Evolutionary conservation across 305 asterid genomes (phyloP).

Genomic region (Caryopteris hybrid): DNA sequence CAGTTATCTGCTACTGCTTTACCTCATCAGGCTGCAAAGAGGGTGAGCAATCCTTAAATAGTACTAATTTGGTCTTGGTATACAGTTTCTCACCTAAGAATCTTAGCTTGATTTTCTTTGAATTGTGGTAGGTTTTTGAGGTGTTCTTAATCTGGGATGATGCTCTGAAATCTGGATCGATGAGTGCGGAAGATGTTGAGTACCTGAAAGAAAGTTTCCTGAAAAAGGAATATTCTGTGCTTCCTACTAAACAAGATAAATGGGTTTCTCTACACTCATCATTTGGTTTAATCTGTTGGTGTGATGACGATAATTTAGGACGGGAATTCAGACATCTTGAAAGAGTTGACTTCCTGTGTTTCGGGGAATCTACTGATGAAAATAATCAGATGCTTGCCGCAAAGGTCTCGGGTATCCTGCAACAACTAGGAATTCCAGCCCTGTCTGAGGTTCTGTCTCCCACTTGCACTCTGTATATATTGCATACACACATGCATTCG

Average conservation of each 20-base stretch:
- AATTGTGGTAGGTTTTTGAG: slow-evolving; percentile 60
- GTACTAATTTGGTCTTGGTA: slow-evolving; percentile 4
- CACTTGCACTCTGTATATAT: not conserved
- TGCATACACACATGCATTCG: not conserved
- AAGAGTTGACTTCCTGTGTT: slow-evolving; percentile 61
- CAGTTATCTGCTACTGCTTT: slow-evolving; percentile 53
- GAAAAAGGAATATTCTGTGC: slow-evolving; percentile 57
- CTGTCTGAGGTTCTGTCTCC: slow-evolving; percentile 57
- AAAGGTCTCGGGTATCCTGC: slow-evolving; percentile 47
- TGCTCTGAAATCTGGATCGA: slow-evolving; percentile 57
- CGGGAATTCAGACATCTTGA: slow-evolving; percentile 60
- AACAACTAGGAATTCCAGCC: slow-evolving; percentile 60
- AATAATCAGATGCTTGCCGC: slow-evolving; percentile 46
- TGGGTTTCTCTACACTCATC: slow-evolving; percentile 90
- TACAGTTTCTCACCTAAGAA: slow-evolving; percentile 1
- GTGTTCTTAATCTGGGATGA: slow-evolving; percentile 74
- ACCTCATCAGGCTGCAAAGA: slow-evolving; percentile 82
- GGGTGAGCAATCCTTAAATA: slow-evolving; percentile 38
- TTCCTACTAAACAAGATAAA: slow-evolving; percentile 86
- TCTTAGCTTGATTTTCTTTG: slow-evolving; percentile 5
- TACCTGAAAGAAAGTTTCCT: slow-evolving; percentile 56
- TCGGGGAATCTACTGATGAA: slow-evolving; percentile 54
- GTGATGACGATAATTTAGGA: slow-evolving; percentile 62
- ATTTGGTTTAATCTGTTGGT: slow-evolving; percentile 85
- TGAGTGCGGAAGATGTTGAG: slow-evolving; percentile 64